phyloP scores from a whole-genome alignment of 371 early-diverging fungal genomes.

The Apophysomyces trapeziformis region DNA sequence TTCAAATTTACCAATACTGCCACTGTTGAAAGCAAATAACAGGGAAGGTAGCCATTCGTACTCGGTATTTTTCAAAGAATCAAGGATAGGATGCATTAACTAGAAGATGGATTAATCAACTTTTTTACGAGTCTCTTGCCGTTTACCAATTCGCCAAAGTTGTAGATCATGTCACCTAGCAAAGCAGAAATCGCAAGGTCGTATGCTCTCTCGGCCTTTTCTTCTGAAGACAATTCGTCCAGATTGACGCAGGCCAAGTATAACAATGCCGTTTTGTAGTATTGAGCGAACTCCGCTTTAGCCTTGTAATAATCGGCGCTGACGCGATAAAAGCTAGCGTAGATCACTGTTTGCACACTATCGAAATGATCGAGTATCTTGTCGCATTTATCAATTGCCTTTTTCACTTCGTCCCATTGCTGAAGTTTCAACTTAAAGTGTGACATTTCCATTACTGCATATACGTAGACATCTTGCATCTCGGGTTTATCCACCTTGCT shows the following conservation, averaged over 20 bases:
- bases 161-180: constrained; percentile 94
- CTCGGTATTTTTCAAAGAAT: constrained; percentile 76
- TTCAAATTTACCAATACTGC: constrained; percentile 93
- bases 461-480: constrained; percentile 82
- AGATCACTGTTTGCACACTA: constrained; percentile 86
- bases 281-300: constrained; percentile 89
- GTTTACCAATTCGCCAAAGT: constrained; percentile 96
- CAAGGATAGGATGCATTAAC: constrained; percentile 95
- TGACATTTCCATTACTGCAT: constrained; percentile 88
- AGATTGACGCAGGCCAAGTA: constrained; percentile 90
- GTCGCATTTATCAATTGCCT: constrained; percentile 85
- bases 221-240: constrained; percentile 73
- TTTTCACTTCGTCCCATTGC: constrained; percentile 81
- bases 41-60: constrained; percentile 88
- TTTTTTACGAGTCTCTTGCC: background rate
- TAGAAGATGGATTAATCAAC: constrained; percentile 28
- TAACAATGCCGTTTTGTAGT: constrained; percentile 93
- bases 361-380: constrained; percentile 82
- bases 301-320: constrained; percentile 96
- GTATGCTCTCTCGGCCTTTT: constrained; percentile 86
- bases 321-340: constrained; percentile 94
- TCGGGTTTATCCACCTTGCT: constrained; percentile 72
- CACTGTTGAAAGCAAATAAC: constrained; percentile 92
- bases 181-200: constrained; percentile 92
- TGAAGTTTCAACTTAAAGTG: constrained; percentile 76